Base-by-base conservation (phyloP, 2,329 filamentous ascomycete genomes). In the Nemania abortiva region DNA sequence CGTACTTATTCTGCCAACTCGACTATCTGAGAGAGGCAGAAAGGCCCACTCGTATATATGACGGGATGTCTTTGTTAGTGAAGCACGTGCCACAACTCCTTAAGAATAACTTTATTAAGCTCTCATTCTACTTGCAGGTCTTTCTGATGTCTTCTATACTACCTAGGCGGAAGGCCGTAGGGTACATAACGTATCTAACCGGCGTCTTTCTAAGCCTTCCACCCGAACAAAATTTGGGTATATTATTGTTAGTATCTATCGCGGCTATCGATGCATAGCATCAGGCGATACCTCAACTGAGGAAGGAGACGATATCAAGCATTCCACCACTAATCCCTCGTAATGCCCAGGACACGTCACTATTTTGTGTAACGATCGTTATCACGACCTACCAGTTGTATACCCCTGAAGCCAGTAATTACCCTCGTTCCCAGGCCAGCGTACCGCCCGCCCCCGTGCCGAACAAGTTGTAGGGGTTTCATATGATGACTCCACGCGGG, bases 331-430 rank as follows among this genome's bases (percentile, higher is more conserved):
- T 88, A 0, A 89, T 88, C 3, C 89, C 88, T 50, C 82, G 82
- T 0, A 90, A 77, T 1, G 89, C 90, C 89, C 89, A 92, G 79
- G 88, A 91, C 0, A 91, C 79, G 61, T 91, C 89, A 0, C 80
- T 67, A 70, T 91, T 87, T 34, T 84, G 70, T 0, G 73, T 75
- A 0, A 80, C 81, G 3, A 81, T 84, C 0, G 87, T 87, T 1
- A 77, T 83, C 1, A 89, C 70, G n/a, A 84, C 73, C 18, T 81
- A n/a, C n/a, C n/a, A n/a, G n/a, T 53, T 88, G 84, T 11, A 76
- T 78, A 0, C 77, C 84, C 60, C 82, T 79, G 0, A 88, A 80
- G 13, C 87, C 87, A 6, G 86, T 84, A 0, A 82, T 85, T 11
- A 88, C 66, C 50, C 81, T 85, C 27, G 87, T 78, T 0, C 84